phyloP scores from a whole-genome alignment of 1,284 basidiomycete species.

The Ustilago nuda region DNA sequence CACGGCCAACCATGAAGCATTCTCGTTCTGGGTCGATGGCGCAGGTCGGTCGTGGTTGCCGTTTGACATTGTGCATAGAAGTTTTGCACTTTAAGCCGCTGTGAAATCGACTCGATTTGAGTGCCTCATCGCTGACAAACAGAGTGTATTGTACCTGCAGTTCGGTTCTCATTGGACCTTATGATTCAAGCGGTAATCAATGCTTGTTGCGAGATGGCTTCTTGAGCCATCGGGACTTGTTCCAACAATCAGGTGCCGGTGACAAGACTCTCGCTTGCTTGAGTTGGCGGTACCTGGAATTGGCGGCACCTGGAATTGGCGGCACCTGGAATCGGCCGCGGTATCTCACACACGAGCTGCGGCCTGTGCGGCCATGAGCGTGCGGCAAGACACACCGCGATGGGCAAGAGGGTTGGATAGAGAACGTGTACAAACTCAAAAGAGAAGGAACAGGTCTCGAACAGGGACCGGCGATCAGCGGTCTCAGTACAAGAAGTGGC shows the following conservation, averaged over 20 bases:
- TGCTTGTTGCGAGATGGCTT: not conserved
- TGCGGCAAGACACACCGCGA: slow-evolving; percentile 14
- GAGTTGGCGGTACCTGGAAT: not conserved
- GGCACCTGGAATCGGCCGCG: slow-evolving; percentile 17
- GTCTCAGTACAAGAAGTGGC: not conserved
- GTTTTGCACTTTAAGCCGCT: not conserved
- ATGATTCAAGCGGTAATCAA: not conserved
- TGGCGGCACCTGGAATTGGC: slow-evolving; percentile 27
- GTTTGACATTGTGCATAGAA: not conserved
- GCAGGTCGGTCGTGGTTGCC: not conserved
- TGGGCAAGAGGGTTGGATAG: not conserved
- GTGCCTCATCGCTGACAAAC: not conserved
- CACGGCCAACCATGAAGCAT: not conserved
- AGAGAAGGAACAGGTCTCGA: not conserved
- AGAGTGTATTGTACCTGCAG: slow-evolving; percentile 1
- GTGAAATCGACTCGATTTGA: not conserved
- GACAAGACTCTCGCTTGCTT: slow-evolving; percentile 8
- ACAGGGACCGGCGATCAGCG: not conserved
- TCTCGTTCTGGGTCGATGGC: slow-evolving; percentile 9
- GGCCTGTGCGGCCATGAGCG: slow-evolving; percentile 23
- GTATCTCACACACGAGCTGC: slow-evolving; percentile 8
- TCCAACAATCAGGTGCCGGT: slow-evolving; percentile 4
- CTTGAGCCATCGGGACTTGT: not conserved
- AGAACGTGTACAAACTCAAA: slow-evolving; percentile 28
- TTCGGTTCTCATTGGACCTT: not conserved